phyloP scores from a whole-genome alignment of 352 stramenopile species.

The Sclerospora graminicola region DNA sequence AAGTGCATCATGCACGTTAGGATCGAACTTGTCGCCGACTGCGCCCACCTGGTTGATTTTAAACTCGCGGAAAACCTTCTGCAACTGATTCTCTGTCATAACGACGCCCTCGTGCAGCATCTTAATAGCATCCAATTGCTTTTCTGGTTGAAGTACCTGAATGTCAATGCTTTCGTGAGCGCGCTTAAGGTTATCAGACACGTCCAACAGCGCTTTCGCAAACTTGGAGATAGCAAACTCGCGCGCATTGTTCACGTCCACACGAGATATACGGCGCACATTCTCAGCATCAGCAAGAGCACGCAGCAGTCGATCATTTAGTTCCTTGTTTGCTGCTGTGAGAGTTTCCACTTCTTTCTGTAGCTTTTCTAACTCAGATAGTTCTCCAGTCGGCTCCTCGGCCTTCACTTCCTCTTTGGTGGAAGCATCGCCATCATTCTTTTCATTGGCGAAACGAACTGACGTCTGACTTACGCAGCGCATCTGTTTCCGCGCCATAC shows the following conservation, averaged over 20 bases:
- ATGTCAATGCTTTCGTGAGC: constrained; percentile 86
- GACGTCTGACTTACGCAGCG: constrained; percentile 36
- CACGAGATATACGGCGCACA: constrained; percentile 88
- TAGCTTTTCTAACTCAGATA: constrained; percentile 33
- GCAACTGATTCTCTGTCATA: constrained; percentile 93
- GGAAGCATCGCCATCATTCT: constrained; percentile 21
- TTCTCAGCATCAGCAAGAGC: constrained; percentile 97
- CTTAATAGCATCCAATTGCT: constrained; percentile 60
- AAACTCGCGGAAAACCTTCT: constrained; percentile 92
- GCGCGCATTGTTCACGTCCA: constrained; percentile 90
- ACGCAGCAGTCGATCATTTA: constrained; percentile 84
- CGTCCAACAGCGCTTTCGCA: constrained; percentile 94
- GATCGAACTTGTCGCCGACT: constrained; percentile 96
- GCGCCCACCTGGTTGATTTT: constrained; percentile 88
- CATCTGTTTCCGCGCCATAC: constrained; percentile 26
- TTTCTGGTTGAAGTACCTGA: constrained; percentile 56
- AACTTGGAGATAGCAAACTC: constrained; percentile 96
- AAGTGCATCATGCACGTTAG: constrained; percentile 95
- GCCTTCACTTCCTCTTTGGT: constrained; percentile 6
- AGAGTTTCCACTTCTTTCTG: constrained; percentile 64
- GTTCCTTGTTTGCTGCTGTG: constrained; percentile 57
- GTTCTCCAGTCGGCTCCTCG: constrained; percentile 5
- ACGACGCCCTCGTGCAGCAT: constrained; percentile 78
- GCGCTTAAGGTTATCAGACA: constrained; percentile 95
- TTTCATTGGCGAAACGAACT: constrained; percentile 41